A percentile compares a stretch with the other conserved stretches of the same genome.
Conservation (phyloP, 495 filamentous ascomycete genomes). For the Penicillium lividum region DNA sequence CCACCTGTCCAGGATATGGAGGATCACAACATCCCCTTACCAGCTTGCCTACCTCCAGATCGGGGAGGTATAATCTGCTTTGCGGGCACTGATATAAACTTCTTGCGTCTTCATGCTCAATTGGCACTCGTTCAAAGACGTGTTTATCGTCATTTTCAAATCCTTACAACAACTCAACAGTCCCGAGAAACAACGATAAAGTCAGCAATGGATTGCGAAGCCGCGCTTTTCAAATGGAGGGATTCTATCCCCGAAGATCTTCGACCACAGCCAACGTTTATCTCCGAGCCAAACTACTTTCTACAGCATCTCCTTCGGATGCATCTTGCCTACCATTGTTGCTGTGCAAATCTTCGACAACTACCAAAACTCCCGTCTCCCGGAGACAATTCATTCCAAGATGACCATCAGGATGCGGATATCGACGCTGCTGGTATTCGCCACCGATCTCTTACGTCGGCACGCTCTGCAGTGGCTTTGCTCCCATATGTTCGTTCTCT, state of each 20-base stretch:
- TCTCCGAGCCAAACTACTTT: not conserved
- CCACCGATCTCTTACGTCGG: conserved; percentile 13
- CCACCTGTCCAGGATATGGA: conserved; percentile 19
- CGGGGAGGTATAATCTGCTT: conserved; percentile 15
- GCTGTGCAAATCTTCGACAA: conserved; percentile 21
- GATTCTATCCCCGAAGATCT: conserved; percentile 3
- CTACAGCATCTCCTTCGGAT: conserved; percentile 20
- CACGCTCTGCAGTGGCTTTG: conserved; percentile 16
- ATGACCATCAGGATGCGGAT: not conserved
- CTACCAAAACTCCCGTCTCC: conserved; percentile 7
- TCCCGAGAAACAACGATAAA: conserved; percentile 6
- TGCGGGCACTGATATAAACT: conserved; percentile 10
- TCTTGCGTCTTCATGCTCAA: conserved; percentile 17
- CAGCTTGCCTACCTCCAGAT: conserved; percentile 13
- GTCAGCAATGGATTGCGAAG: conserved; percentile 13
- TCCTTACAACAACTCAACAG: not conserved
- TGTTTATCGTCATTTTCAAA: conserved; percentile 18
- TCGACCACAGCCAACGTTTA: conserved; percentile 7
- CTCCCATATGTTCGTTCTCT: conserved; percentile 6
- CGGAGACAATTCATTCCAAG: not conserved
- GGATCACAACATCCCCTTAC: conserved; percentile 21
- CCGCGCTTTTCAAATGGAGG: conserved; percentile 18
- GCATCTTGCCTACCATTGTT: conserved; percentile 20
- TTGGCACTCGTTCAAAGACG: conserved; percentile 21
- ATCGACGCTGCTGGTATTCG: not conserved